phyloP scores from a whole-genome alignment of 345 rosid genomes.

The Salix purpurea region DNA sequence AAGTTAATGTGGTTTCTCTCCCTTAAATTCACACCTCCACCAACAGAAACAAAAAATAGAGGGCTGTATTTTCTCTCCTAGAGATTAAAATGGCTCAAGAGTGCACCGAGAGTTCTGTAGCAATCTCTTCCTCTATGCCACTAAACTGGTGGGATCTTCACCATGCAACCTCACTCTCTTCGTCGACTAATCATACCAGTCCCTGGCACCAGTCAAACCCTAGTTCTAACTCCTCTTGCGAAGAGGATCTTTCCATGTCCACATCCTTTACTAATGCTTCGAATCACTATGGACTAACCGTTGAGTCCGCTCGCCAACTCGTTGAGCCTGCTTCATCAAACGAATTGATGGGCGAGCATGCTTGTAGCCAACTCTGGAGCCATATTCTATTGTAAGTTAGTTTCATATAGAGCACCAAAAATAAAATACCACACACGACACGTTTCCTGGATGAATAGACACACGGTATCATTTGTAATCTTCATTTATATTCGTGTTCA shows the following conservation, averaged over 20 bases:
- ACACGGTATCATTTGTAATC: background rate
- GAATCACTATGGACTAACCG: constrained; percentile 58
- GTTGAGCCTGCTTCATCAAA: constrained; percentile 35
- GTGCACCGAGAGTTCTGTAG: constrained; percentile 38
- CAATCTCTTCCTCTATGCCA: constrained; percentile 26
- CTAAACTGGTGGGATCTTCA: constrained; percentile 64
- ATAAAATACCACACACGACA: background rate
- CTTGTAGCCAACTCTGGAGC: constrained; percentile 58
- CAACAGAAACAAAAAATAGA: constrained; percentile 1
- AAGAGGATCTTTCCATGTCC: constrained; percentile 60
- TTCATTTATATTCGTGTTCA: background rate
- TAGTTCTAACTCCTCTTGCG: constrained; percentile 48
- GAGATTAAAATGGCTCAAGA: constrained; percentile 44
- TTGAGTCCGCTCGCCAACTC: constrained; percentile 43
- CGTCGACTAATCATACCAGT: constrained; percentile 30
- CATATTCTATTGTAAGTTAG: constrained; percentile 59
- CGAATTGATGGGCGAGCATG: constrained; percentile 55
- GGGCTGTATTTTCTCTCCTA: background rate
- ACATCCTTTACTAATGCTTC: constrained; percentile 52
- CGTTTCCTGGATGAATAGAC: background rate
- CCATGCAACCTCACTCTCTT: constrained; percentile 40
- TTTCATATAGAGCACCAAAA: background rate
- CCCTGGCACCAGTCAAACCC: constrained; percentile 43
- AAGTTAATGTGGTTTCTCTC: constrained; percentile 10
- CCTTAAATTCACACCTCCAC: constrained; percentile 38